Base-by-base conservation (phyloP, 2,329 filamentous ascomycete species). In the Reticulascus tulasneorum region DNA sequence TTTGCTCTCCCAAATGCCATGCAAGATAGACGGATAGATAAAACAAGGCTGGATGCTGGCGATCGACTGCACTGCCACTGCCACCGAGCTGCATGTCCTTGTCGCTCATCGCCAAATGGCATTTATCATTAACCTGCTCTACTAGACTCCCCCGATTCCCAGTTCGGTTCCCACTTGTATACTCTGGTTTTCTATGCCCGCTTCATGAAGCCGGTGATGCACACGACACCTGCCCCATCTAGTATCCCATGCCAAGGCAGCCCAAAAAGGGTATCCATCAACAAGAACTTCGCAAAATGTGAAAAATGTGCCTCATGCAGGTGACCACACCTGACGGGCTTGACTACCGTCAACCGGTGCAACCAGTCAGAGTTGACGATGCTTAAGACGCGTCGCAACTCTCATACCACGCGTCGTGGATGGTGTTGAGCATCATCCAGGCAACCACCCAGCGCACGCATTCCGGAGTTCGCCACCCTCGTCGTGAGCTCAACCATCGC, bases 241-340 rank as follows among this genome's bases (percentile, higher is more conserved):
- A 42, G 23, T 19, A 23, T 30, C 37, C 31, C 37, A 25, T 25
- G 32, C 40, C 40, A 8, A 26, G 40, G 40, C 39, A 36, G 40
- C 40, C 40, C n/a, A n/a, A 26, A 29, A 42, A 40, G 40, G 40
- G 40, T 42, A 42, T 42, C 37, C 40, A 18, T 40, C 40, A 32
- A 25, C 10, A 10, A 28, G 33, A 21, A 15, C 19, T 27, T 10
- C 23, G 18, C 32, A 28, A 34, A 17, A 24, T 23, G 25, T 23
- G 12, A 22, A 16, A 22, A 23, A 21, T 31, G 28, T 35, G 27
- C 19, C 32, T 40, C 31, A 40, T 40, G 40, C 37, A 40, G 40
- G 37, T 40, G 40, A 40, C 34, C 21, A 21, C 21, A 32, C 37
- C 16, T 17, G 23, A 11, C 10, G 9, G 33, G 12, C 15, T 13